Evolutionary conservation across 1,284 basidiomycete genomes (phyloP).

Genomic region (Spongiforma sp.): DNA sequence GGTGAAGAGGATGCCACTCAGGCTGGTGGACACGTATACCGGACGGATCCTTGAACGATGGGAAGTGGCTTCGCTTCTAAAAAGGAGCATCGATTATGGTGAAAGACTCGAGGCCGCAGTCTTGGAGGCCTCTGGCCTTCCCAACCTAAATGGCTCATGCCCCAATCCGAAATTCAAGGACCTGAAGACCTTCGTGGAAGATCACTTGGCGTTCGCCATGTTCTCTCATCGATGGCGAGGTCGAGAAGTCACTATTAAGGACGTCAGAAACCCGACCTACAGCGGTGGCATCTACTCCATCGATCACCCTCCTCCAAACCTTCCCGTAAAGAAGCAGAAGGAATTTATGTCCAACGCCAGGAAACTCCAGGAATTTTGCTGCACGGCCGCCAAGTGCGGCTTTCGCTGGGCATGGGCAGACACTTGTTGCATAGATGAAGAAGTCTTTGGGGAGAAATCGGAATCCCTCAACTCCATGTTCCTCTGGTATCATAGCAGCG

Average conservation of each 20-base stretch:
- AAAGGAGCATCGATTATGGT: no score
- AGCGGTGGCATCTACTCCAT: slow-evolving; percentile 21
- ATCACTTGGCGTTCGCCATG: slow-evolving; percentile 29
- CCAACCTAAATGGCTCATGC: no score
- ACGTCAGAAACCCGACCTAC: slow-evolving; percentile 12
- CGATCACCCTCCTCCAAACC: not conserved
- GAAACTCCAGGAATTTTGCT: slow-evolving; percentile 32
- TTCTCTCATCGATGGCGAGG: slow-evolving; percentile 29
- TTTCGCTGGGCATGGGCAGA: slow-evolving; percentile 32
- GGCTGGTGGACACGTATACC: no score
- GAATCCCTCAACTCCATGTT: slow-evolving; percentile 34
- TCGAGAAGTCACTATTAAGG: slow-evolving; percentile 18
- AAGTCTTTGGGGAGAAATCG: slow-evolving; percentile 20
- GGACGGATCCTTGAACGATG: no score
- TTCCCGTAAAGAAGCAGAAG: not conserved
- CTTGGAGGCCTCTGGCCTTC: no score
- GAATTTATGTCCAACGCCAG: slow-evolving; percentile 2
- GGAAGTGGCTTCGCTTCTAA: no score
- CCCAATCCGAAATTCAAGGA: slow-evolving; percentile 6
- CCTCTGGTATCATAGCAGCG: slow-evolving; percentile 24
- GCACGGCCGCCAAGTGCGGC: slow-evolving; percentile 22
- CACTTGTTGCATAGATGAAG: slow-evolving; percentile 33
- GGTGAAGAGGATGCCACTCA: no score
- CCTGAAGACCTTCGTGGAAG: slow-evolving; percentile 21
- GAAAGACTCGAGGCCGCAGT: no score